Evolutionary conservation across 139 green algal genomes (phyloP).

Genomic region (Micractinium conductrix): DNA sequence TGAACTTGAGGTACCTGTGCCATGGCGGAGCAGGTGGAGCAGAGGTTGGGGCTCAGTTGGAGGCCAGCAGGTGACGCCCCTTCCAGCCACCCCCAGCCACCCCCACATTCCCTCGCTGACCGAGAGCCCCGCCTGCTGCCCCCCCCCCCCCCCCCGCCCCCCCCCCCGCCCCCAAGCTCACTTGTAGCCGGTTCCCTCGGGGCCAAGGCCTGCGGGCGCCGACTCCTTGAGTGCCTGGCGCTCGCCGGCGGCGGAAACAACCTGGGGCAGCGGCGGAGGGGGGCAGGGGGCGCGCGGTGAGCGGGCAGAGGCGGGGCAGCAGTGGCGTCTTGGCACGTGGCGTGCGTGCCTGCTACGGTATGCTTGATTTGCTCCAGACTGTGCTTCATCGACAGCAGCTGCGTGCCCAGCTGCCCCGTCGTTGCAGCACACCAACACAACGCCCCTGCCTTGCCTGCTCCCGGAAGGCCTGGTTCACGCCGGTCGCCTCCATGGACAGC

Average conservation of each 20-base stretch:
- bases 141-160: too few species aligned
- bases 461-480: slow-evolving; percentile 93
- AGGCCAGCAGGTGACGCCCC: too few species aligned
- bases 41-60: too few species aligned
- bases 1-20: slow-evolving; percentile 88
- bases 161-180: too few species aligned
- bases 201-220: neutral
- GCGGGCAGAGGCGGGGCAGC: too few species aligned
- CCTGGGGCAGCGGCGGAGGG: too few species aligned
- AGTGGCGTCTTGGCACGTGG: neutral
- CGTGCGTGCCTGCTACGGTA: too few species aligned
- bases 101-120: slow-evolving; percentile 32
- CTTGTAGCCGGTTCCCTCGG: neutral
- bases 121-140: neutral
- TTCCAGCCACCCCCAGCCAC: neutral
- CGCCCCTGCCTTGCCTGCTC: slow-evolving; percentile 69
- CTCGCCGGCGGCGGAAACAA: neutral
- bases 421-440: neutral
- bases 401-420: neutral
- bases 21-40: too few species aligned
- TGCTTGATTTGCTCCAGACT: too few species aligned
- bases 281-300: too few species aligned
- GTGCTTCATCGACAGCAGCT: neutral
- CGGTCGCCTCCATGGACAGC: slow-evolving; percentile 90
- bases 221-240: neutral